These are phyloP conservation scores for Glomus cerebriforme DNA, from an alignment of 192 early-diverging fungal species.

Conservation along the genomic window DNA sequence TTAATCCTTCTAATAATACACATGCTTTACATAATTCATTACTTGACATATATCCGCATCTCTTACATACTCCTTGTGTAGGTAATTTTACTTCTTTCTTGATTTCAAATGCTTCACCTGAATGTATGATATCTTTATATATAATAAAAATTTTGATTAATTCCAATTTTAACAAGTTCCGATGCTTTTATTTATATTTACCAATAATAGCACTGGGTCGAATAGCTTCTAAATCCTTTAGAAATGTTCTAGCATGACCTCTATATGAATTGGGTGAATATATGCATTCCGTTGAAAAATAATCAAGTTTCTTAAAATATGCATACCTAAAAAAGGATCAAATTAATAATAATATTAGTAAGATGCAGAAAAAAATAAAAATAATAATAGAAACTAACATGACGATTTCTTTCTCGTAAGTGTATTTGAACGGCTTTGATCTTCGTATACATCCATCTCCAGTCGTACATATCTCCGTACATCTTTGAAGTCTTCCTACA, in stretches of 20 bases:
- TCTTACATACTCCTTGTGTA: slow-evolving; percentile 65
- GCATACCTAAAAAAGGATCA: slow-evolving; percentile 61
- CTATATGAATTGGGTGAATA: slow-evolving; percentile 98
- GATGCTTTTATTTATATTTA: slow-evolving; percentile 33
- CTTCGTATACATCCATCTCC: slow-evolving; percentile 77
- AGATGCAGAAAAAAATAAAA: not conserved
- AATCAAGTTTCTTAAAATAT: slow-evolving; percentile 94
- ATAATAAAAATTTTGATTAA: not conserved
- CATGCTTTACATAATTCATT: slow-evolving; percentile 95
- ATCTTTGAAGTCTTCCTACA: slow-evolving; percentile 84
- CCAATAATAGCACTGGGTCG: slow-evolving; percentile 86
- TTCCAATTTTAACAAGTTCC: not conserved
- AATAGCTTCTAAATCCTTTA: slow-evolving; percentile 93
- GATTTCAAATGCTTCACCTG: slow-evolving; percentile 86
- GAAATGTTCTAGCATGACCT: slow-evolving; percentile 89
- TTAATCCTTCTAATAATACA: slow-evolving; percentile 88
- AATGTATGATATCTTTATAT: slow-evolving; percentile 88
- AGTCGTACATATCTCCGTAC: slow-evolving; percentile 87
- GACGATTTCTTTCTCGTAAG: slow-evolving; percentile 99
- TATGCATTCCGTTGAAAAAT: slow-evolving; percentile 98
- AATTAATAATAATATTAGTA: not conserved
- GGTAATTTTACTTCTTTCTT: slow-evolving; percentile 66
- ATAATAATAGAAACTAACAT: slow-evolving; percentile 54
- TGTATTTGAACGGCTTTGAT: slow-evolving; percentile 98
- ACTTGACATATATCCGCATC: slow-evolving; percentile 95